Base-by-base conservation (phyloP, 164 flowering plant genomes). In the Santalum album region DNA sequence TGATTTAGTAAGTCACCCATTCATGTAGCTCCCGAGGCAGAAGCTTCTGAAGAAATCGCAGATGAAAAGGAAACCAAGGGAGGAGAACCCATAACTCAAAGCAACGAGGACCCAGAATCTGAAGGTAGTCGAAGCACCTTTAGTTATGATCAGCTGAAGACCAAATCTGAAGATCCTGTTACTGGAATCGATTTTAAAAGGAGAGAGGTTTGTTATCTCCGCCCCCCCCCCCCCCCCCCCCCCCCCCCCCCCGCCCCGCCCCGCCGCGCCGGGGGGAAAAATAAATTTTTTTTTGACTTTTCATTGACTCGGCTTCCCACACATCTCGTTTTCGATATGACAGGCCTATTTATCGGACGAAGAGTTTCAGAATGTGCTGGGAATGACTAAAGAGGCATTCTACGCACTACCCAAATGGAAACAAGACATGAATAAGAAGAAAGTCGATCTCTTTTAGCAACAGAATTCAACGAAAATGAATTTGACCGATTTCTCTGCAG, bases 141-240 rank as follows among this genome's bases (percentile, higher is more conserved):
- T 59, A 72, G 79, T 63, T 92, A 92, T 61, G 90, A 87, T 23
- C 91, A 76, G 56, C 71, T 89, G 66, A 83, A 73, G 68, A 72
- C 91, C 58, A 82, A 78, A 61, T 92, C 99, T 2, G 81, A 79
- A 1, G 78, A 87, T 57, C 98, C 96, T 20, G 94, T 77, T 7
- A 79, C 67, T 21, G 95, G 96, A 65, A 89, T 92, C 45, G 99
- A 92, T 69, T 78, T 80, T 47, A 88, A 84, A 57, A 65, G 78
- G 29, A 84, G 99, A 76, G 99, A 92, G 96, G 98, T 92, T 32
- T n/a, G 80, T 70, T n/a, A n/a, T n/a, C n/a, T n/a, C n/a, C n/a
- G n/a, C n/a, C n/a, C n/a, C n/a, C n/a, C n/a, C n/a, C n/a, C n/a
- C n/a, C n/a, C n/a, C n/a, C n/a, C n/a, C n/a, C n/a, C n/a, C n/a